Percentiles rank a stretch among this genome's conserved stretches.
These are phyloP conservation scores for Hyphodiscus sp. DNA, from an alignment of 2,329 filamentous ascomycete genomes.

Conservation along the genomic window DNA sequence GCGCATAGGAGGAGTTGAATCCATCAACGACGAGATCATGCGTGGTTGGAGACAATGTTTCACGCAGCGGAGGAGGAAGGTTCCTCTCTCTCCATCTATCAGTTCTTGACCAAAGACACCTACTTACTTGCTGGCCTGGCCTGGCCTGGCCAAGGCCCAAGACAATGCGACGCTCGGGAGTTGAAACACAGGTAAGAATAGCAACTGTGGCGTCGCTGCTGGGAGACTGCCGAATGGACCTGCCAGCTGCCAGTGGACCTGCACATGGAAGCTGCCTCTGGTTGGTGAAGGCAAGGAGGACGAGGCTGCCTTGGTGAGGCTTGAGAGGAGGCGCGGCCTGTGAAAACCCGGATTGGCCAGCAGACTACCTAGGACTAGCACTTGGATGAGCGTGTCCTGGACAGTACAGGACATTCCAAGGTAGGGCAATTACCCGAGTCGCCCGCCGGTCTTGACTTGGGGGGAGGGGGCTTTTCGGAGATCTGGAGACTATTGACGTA, in stretches of 20 bases:
- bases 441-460: background rate
- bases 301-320: background rate
- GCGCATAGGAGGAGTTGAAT: no score
- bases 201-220: conserved; percentile 2
- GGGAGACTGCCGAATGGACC: conserved; percentile 10
- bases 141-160: no score
- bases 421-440: background rate
- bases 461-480: background rate
- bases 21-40: no score
- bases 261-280: background rate
- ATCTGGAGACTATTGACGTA: background rate
- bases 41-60: no score
- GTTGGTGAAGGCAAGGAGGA: background rate
- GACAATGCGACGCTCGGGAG: no score
- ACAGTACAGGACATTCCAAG: background rate
- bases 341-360: no score
- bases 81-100: no score
- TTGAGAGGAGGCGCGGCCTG: background rate
- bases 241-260: conserved; percentile 3
- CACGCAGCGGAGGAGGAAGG: no score
- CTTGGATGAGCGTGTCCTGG: no score
- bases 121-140: no score
- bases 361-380: no score
- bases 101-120: no score
- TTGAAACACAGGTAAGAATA: background rate